phyloP scores from a whole-genome alignment of 106 monocot species.

The Dendrobium nobile region DNA sequence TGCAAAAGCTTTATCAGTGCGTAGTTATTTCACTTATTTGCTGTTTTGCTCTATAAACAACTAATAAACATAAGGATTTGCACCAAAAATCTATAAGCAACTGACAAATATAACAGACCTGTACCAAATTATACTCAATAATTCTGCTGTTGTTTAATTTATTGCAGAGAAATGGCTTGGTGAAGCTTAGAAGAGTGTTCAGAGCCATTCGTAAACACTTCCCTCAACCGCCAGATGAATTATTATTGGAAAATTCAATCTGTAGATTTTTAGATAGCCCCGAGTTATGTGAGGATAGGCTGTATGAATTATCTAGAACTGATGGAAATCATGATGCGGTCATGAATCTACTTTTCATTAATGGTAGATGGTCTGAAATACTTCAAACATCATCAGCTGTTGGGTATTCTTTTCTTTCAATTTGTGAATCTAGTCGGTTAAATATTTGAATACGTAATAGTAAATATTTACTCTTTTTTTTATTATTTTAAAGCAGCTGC shows the following conservation, averaged over 20 bases:
- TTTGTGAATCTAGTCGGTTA: neutral
- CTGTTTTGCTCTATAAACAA: constrained; percentile 6
- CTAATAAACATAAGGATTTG: neutral
- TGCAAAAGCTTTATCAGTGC: constrained; percentile 81
- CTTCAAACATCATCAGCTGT: constrained; percentile 29
- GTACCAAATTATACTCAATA: neutral
- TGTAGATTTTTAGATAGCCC: constrained; percentile 73
- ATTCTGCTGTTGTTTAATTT: neutral
- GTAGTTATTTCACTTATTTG: constrained; percentile 14
- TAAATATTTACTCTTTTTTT: neutral
- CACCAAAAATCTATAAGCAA: neutral
- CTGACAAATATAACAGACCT: neutral
- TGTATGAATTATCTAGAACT: constrained; percentile 48
- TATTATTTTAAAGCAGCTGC: constrained; percentile 8
- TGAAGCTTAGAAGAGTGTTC: constrained; percentile 85
- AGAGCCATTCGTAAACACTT: constrained; percentile 95
- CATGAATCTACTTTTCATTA: constrained; percentile 45
- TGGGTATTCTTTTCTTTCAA: constrained; percentile 31
- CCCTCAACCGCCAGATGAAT: constrained; percentile 79
- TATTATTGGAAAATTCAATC: constrained; percentile 53
- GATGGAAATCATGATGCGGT: constrained; percentile 38
- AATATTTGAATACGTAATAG: neutral
- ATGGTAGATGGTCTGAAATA: constrained; percentile 27
- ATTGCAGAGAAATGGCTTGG: constrained; percentile 72
- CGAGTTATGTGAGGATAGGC: constrained; percentile 60